These are phyloP conservation scores for Penicillium goetzii DNA, from an alignment of 495 filamentous ascomycete genomes.

Conservation along the genomic window DNA sequence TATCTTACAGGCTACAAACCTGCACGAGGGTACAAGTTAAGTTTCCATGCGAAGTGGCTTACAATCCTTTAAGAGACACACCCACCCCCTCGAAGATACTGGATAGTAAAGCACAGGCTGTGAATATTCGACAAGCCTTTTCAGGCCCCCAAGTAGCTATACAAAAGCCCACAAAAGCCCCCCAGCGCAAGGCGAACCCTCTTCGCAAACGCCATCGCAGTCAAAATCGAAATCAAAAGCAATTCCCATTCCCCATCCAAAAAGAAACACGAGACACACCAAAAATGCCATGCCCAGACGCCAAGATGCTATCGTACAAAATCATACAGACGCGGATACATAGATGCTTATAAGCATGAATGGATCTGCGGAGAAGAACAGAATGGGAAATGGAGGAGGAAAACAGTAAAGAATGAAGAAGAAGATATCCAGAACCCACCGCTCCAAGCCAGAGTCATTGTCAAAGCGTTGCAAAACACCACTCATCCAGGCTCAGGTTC, in stretches of 20 bases:
- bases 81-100: not conserved
- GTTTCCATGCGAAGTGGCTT: not conserved
- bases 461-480: too few relatives aligned
- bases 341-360: conserved; percentile 11
- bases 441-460: too few relatives aligned
- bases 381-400: not conserved
- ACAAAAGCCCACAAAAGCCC: not conserved
- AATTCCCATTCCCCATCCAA: not conserved
- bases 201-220: conserved; percentile 11
- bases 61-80: not conserved
- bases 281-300: conserved; percentile 23
- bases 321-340: conserved; percentile 14
- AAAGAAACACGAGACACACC: conserved; percentile 3
- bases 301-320: conserved; percentile 36
- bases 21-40: not conserved
- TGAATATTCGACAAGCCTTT: not conserved
- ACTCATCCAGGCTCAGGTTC: not conserved
- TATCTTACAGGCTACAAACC: not conserved
- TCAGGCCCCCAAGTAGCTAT: not conserved
- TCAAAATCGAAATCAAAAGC: not conserved
- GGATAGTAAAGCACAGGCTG: not conserved
- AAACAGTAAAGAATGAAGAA: not conserved
- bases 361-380: not conserved
- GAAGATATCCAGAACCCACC: not conserved
- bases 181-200: not conserved